Base-by-base conservation (phyloP, 2,329 filamentous ascomycete genomes). In the Drechslera avenae region DNA sequence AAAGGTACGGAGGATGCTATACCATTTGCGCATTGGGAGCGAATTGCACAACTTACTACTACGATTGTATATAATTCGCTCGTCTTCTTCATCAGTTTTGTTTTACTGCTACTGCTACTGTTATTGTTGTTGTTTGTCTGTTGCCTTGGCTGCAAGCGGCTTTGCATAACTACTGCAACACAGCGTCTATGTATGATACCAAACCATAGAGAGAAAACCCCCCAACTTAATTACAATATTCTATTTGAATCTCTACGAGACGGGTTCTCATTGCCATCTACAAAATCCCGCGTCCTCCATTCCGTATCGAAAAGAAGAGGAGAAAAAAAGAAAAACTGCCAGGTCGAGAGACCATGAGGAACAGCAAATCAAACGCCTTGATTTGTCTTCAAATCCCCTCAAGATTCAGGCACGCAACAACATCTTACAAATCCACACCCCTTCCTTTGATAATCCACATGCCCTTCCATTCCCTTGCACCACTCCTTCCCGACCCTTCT, bases 51-150 rank as follows among this genome's bases (percentile, higher is more conserved):
- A 53, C 46, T 51, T 36, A 50, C 42, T 50, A 59, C 47, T 50
- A 50, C 46, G 39, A 46, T 47, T 59, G 53, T 59, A 59, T 33
- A 59, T 59, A 59, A 56, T 56, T 39, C 56, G 37, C 39, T 44
- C 28, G 14, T 55, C 45, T 26, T 16, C 41, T 50, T 46, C 32
- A 28, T 28, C 26, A 28, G 26, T 28, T 13, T 13, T 28, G 26
- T 28, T 9, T 28, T 28, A 28, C 30, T 39, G 44, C 16, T 30
- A 10, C 39, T 28, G 9, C 35, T 40, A 18, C 14, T 26, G 18
- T 19, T 40, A 14, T 33, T 13, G 17, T 42, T 33, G 32, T 30
- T 40, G 21, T 30, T 41, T 26, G n/a, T n/a, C n/a, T 47, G 32
- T 42, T 23, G 18, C 18, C 17, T 21, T 35, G 45, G 51, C 46